Evolutionary conservation across 495 filamentous ascomycete genomes (phyloP).

Genomic region (Xylaria flabelliformis): DNA sequence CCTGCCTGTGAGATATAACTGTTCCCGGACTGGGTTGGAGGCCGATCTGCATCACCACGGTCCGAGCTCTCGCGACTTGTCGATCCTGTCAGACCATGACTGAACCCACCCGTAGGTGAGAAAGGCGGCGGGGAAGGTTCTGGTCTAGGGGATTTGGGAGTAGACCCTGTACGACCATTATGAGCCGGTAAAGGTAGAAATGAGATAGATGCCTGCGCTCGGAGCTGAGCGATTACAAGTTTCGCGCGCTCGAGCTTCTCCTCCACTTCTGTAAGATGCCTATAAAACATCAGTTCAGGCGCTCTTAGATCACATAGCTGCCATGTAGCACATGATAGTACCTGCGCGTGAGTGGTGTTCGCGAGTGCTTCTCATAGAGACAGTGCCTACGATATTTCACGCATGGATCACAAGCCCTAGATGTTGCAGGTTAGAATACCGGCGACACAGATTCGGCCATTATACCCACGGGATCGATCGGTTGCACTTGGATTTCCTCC

Average conservation of each 20-base stretch:
- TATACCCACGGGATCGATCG: neutral
- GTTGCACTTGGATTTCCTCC: constrained; percentile 30
- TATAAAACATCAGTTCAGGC: neutral
- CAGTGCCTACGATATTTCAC: constrained; percentile 37
- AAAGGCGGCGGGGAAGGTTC: neutral
- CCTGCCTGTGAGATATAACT: neutral
- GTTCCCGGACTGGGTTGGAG: neutral
- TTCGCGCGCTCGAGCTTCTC: constrained; percentile 28
- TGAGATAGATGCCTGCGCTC: constrained; percentile 6
- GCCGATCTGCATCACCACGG: neutral
- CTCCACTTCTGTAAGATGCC: constrained; percentile 33
- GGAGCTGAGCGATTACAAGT: constrained; percentile 22
- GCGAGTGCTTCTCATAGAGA: constrained; percentile 37
- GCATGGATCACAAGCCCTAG: constrained; percentile 12
- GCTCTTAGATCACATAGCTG: neutral
- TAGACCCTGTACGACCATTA: neutral
- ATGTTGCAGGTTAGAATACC: neutral
- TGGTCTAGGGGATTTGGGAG: neutral
- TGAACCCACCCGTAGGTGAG: neutral
- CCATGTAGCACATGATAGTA: constrained; percentile 21
- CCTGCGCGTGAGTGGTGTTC: constrained; percentile 36
- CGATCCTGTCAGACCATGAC: neutral
- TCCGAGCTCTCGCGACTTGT: neutral
- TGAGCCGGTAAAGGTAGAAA: neutral
- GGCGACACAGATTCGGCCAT: neutral